These are phyloP conservation scores for Hirsutella minnesotensis DNA, from an alignment of 2,329 filamentous ascomycete genomes.

Conservation along the genomic window DNA sequence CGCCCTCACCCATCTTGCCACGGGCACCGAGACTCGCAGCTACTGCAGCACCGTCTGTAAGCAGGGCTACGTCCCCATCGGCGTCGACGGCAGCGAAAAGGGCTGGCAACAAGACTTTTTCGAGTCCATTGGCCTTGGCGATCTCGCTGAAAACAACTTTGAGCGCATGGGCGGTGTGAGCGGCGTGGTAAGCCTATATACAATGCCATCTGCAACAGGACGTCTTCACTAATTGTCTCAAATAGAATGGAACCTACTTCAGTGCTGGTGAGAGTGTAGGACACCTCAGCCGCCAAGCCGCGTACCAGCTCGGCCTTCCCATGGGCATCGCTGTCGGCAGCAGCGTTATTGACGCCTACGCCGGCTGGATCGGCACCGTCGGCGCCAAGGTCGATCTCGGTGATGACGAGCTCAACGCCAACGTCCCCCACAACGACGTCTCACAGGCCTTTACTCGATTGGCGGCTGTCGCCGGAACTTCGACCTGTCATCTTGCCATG, in stretches of 20 bases:
- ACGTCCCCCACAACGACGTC: conserved; percentile 68
- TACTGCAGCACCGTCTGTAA: conserved; percentile 97
- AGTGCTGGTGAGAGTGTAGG: conserved; percentile 90
- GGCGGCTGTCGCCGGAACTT: conserved; percentile 90
- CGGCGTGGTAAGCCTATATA: conserved; percentile 54
- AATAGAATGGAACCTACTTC: conserved; percentile 78
- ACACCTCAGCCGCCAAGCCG: conserved; percentile 71
- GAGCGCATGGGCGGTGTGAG: conserved; percentile 90
- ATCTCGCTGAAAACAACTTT: conserved; percentile 77
- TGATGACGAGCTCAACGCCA: conserved; percentile 51
- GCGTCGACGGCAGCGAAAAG: conserved; percentile 92
- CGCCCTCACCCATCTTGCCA: conserved; percentile 87
- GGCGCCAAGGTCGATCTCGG: conserved; percentile 81
- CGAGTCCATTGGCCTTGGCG: conserved; percentile 71
- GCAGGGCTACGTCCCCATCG: conserved; percentile 93
- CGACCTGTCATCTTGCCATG: conserved; percentile 95
- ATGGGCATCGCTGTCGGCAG: conserved; percentile 86
- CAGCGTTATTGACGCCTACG: conserved; percentile 96
- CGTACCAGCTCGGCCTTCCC: conserved; percentile 69
- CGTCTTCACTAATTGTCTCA: neutral
- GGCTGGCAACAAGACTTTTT: conserved; percentile 98
- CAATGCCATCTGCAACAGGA: too few relatives aligned
- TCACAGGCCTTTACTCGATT: conserved; percentile 85
- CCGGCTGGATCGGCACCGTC: conserved; percentile 98
- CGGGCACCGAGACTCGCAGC: conserved; percentile 80